Conservation (phyloP, 2,329 filamentous ascomycete genomes). For the Pseudocercospora crystallina region DNA sequence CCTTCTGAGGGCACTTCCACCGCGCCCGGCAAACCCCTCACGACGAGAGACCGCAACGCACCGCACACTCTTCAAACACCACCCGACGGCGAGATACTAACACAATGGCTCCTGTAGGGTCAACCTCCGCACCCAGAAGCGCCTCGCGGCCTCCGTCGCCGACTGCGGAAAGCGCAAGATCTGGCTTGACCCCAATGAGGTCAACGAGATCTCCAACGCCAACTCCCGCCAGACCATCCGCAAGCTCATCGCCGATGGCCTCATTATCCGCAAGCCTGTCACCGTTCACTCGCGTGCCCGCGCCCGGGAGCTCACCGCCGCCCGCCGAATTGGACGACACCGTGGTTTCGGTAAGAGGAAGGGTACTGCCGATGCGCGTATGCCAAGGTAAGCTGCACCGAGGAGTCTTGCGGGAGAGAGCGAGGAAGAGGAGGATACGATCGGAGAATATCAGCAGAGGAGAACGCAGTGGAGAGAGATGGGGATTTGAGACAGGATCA, state of each 20-base stretch:
- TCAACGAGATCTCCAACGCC: conserved; percentile 99
- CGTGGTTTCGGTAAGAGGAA: conserved; percentile 99
- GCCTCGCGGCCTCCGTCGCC: conserved; percentile 97
- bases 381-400: conserved; percentile 75
- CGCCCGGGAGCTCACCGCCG: conserved; percentile 90
- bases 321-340: conserved; percentile 94
- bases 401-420: background rate
- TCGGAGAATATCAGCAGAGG: background rate
- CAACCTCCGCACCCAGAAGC: conserved; percentile 99
- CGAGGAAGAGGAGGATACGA: conserved; percentile 1
- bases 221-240: conserved; percentile 99
- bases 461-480: background rate
- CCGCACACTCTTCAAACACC: background rate
- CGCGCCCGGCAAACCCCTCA: conserved; percentile 1
- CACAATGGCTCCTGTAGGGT: conserved; percentile 64
- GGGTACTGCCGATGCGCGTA: conserved; percentile 99
- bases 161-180: conserved; percentile 99
- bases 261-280: conserved; percentile 99
- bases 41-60: no score
- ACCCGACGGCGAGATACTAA: conserved; percentile 23
- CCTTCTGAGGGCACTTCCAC: background rate
- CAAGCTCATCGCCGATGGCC: conserved; percentile 99
- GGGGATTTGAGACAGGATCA: background rate
- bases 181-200: conserved; percentile 99
- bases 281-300: conserved; percentile 99